Base-by-base conservation (phyloP, 208 protist genomes). In the Wallacemonas collosoma region DNA sequence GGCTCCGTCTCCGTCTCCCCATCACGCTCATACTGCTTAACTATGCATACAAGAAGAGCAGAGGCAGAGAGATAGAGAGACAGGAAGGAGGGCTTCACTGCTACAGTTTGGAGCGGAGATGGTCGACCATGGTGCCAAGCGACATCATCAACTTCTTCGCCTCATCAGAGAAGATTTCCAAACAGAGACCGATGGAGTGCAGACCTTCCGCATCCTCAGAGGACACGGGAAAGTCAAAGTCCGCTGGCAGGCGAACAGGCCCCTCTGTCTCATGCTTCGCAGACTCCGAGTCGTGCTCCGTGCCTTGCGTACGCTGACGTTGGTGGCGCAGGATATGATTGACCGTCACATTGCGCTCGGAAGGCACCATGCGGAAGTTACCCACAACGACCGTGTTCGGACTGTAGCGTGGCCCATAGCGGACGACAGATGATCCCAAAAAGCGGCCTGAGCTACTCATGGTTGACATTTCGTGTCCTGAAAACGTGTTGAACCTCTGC, bases 161-260 rank as follows among this genome's bases (percentile, higher is more conserved):
- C 65, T 96, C 91, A 64, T 96, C 85, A 5, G 91, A 82, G 55
- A 96, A 94, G 88, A 96, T 94, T 45, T 86, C 76, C 9, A 93
- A 26, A 54, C 85, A 93, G 9, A 96, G 68, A 7, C 86, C 82
- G 51, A 96, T 84, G 40, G 92, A 89, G 67, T 96, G 92, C 72
- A 96, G 55, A 0, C 85, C 83, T 68, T 95, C 87, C 2, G 80
- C 83, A 72, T 96, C 89, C 62, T 92, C 86, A 11, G 81, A 89
- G 3, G 88, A 83, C n/a, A 96, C 57, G 6, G 92, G 92, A 57
- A 95, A 83, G 2, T 73, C 15, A 60, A 96, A 96, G 67, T 80
- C 81, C 0, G 72, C 76, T 2, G 82, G 87, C 14, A 96, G 86
- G 1, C 47, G 72, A 65, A 93, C 83, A 7, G 73, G 68, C 39